Percentiles rank a stretch among this genome's conserved stretches.
Evolutionary conservation across 306 rosid genomes (phyloP).

Genomic region (Castanea crenata): DNA sequence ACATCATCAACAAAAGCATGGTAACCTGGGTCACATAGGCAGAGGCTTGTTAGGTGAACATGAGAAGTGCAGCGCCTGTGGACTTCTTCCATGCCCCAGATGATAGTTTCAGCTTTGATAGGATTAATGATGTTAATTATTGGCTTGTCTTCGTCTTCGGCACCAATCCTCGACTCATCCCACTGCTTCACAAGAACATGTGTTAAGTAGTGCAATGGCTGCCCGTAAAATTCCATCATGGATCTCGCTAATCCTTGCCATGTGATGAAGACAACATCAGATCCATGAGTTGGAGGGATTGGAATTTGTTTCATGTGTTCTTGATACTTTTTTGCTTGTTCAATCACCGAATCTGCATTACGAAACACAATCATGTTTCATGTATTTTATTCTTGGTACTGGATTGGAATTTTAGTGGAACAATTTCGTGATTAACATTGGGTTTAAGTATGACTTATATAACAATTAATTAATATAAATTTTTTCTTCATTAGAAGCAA

Average conservation of each 20-base stretch:
- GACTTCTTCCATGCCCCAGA: slow-evolving; percentile 32
- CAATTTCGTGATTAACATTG: too few species aligned
- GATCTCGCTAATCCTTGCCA: slow-evolving; percentile 30
- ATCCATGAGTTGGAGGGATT: slow-evolving; percentile 5
- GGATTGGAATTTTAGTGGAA: too few species aligned
- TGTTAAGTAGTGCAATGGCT: slow-evolving; percentile 42
- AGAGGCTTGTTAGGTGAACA: slow-evolving; percentile 26
- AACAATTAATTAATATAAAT: too few species aligned
- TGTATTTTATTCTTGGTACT: neutral
- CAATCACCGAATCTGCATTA: slow-evolving; percentile 16
- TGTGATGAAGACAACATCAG: neutral
- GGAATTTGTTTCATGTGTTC: slow-evolving; percentile 13
- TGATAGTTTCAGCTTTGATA: slow-evolving; percentile 14
- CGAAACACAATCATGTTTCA: neutral
- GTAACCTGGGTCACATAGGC: slow-evolving; percentile 26
- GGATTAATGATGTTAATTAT: slow-evolving; percentile 4
- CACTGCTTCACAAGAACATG: slow-evolving; percentile 31
- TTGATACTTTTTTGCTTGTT: slow-evolving; percentile 32
- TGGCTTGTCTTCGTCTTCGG: slow-evolving; percentile 21
- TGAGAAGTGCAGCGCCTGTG: slow-evolving; percentile 31
- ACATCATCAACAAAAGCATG: slow-evolving; percentile 11
- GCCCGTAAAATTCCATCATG: slow-evolving; percentile 22
- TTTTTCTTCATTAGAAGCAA: too few species aligned
- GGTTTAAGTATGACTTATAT: too few species aligned
- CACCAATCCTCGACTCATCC: slow-evolving; percentile 37